These are phyloP conservation scores for Candida anglica DNA, from an alignment of 805 yeast species.

Conservation along the genomic window DNA sequence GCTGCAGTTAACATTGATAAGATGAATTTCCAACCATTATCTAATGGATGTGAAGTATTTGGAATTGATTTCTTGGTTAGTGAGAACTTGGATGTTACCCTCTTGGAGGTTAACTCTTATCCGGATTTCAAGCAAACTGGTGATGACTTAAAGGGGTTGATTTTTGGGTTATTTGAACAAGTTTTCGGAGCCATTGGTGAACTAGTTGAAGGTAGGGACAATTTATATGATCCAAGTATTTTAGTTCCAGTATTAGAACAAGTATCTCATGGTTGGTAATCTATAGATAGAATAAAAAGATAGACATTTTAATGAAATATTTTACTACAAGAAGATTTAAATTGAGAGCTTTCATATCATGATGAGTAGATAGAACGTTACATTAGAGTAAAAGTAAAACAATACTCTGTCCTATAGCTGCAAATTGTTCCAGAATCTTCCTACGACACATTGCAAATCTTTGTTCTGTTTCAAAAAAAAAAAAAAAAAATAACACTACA, in stretches of 20 bases:
- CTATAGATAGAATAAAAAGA: conserved; percentile 3
- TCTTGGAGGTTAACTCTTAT: conserved; percentile 86
- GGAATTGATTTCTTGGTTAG: conserved; percentile 88
- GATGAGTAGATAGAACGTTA: no score
- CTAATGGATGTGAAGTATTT: conserved; percentile 79
- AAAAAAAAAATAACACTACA: no score
- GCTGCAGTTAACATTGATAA: conserved; percentile 83
- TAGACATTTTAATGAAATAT: conserved; percentile 5
- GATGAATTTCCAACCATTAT: conserved; percentile 77
- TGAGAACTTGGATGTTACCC: conserved; percentile 45
- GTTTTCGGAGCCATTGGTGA: conserved; percentile 52
- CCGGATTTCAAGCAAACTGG: conserved; percentile 99
- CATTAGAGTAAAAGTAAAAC: no score
- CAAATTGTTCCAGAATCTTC: no score
- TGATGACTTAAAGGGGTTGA: conserved; percentile 57
- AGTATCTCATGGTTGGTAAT: conserved; percentile 26
- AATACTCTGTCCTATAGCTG: no score
- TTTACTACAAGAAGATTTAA: not conserved
- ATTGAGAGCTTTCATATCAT: no score
- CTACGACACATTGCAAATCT: no score
- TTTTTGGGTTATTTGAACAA: conserved; percentile 61
- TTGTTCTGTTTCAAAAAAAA: no score
- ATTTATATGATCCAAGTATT: conserved; percentile 6
- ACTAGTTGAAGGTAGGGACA: conserved; percentile 24
- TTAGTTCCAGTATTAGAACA: conserved; percentile 38